Evolutionary conservation across 495 filamentous ascomycete species (phyloP).

Genomic region (Delitschia confertaspora): DNA sequence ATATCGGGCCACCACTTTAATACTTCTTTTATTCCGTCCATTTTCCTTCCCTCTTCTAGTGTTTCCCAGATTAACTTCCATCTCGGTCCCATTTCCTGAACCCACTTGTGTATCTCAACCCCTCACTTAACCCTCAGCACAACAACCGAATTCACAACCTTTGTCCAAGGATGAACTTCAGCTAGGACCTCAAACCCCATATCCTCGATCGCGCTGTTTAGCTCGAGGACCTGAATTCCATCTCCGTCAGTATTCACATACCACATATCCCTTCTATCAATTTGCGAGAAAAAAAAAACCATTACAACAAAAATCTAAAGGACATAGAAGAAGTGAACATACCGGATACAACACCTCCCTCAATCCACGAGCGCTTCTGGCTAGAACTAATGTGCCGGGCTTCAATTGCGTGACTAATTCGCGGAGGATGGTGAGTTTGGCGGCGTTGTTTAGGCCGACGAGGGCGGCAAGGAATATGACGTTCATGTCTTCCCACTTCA

Average conservation of each 20-base stretch:
- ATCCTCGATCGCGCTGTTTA: slow-evolving; percentile 13
- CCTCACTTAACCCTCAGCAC: slow-evolving; percentile 32
- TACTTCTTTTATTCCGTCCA: too few relatives aligned
- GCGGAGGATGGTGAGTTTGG: slow-evolving; percentile 34
- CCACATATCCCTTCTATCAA: background rate
- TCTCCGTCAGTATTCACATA: background rate
- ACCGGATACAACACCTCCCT: slow-evolving; percentile 42
- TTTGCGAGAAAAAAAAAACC: background rate
- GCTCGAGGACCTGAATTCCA: slow-evolving; percentile 30
- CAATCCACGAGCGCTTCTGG: slow-evolving; percentile 38
- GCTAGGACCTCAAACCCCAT: slow-evolving; percentile 31
- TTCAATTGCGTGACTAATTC: slow-evolving; percentile 32
- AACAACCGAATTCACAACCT: slow-evolving; percentile 41
- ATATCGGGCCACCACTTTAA: too few relatives aligned
- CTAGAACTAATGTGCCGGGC: slow-evolving; percentile 35
- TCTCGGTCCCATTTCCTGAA: too few relatives aligned
- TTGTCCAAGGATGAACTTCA: slow-evolving; percentile 37
- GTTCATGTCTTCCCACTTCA: slow-evolving; percentile 30
- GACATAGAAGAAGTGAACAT: too few relatives aligned
- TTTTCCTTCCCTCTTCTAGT: too few relatives aligned
- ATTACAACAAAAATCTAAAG: background rate
- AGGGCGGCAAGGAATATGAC: slow-evolving; percentile 42
- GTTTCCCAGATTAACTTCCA: too few relatives aligned
- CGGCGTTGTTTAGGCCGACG: slow-evolving; percentile 34
- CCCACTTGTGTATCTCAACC: too few relatives aligned